A percentile compares a stretch with the other conserved stretches of the same genome.
Evolutionary conservation across 176 grass and related monocot genomes (phyloP).

Genomic region (Carex cristatella): DNA sequence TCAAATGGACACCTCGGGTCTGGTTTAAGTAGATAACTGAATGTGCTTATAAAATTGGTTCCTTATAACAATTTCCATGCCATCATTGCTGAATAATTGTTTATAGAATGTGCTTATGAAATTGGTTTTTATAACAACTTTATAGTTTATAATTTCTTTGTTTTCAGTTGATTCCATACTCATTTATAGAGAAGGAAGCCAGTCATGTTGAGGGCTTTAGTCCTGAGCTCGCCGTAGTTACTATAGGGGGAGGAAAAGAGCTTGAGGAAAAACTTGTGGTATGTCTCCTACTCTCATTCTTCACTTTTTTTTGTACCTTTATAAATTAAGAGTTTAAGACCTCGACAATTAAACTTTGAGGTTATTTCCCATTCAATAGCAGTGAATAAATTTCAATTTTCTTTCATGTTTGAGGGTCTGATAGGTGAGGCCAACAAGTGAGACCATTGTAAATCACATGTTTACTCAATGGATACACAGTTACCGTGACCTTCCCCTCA

Average conservation of each 20-base stretch:
- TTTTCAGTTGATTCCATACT: slow-evolving; percentile 94
- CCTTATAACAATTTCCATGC: not conserved
- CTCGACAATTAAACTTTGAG: not conserved
- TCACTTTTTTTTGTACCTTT: slow-evolving; percentile 10
- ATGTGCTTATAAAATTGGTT: not conserved
- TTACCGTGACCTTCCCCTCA: slow-evolving; percentile 94
- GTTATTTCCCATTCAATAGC: slow-evolving; percentile 15
- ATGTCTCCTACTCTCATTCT: slow-evolving; percentile 27
- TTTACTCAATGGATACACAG: slow-evolving; percentile 99
- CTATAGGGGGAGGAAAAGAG: slow-evolving; percentile 94
- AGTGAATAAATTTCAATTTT: slow-evolving; percentile 31
- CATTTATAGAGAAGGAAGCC: slow-evolving; percentile 99
- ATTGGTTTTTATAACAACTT: not conserved
- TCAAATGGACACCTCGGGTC: not conserved
- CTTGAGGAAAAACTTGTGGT: slow-evolving; percentile 99
- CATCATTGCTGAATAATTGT: no score
- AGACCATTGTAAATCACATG: slow-evolving; percentile 99
- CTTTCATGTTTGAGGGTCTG: slow-evolving; percentile 60
- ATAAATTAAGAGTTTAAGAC: not conserved
- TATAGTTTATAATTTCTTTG: not conserved
- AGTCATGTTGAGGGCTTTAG: slow-evolving; percentile 97
- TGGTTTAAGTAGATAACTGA: not conserved
- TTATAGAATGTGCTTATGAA: not conserved
- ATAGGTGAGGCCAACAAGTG: slow-evolving; percentile 99
- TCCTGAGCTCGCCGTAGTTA: slow-evolving; percentile 88